Conservation (phyloP, 495 filamentous ascomycete genomes). For the Extremus antarcticus region DNA sequence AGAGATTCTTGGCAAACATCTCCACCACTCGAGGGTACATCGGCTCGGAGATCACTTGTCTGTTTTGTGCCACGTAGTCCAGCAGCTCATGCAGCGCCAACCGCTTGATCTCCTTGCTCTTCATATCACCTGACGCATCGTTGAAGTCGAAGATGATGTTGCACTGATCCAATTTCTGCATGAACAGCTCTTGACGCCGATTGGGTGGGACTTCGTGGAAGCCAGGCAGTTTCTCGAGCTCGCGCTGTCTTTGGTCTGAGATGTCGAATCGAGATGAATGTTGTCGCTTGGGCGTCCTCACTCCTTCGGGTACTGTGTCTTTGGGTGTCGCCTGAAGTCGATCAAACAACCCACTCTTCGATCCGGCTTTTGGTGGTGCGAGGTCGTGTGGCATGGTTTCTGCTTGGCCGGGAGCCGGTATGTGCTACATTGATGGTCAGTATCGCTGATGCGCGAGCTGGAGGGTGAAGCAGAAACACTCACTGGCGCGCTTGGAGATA, state of each 20-base stretch:
- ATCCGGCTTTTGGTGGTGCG: slow-evolving; percentile 75
- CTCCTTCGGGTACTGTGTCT: slow-evolving; percentile 77
- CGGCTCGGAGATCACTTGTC: slow-evolving; percentile 94
- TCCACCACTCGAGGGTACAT: slow-evolving; percentile 99
- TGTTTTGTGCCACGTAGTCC: slow-evolving; percentile 97
- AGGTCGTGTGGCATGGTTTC: slow-evolving; percentile 99
- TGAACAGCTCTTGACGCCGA: slow-evolving; percentile 91
- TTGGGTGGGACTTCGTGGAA: slow-evolving; percentile 97
- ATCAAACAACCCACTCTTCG: slow-evolving; percentile 83
- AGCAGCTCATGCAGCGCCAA: slow-evolving; percentile 91
- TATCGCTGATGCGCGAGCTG: background rate
- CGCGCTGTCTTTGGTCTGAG: slow-evolving; percentile 77
- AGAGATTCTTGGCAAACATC: slow-evolving; percentile 99
- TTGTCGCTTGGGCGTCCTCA: slow-evolving; percentile 88
- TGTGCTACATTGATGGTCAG: slow-evolving; percentile 51
- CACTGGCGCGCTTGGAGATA: slow-evolving; percentile 91
- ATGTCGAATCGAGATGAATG: slow-evolving; percentile 97
- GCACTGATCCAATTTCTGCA: slow-evolving; percentile 99
- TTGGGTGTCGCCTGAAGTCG: slow-evolving; percentile 87
- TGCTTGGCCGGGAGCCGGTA: slow-evolving; percentile 81
- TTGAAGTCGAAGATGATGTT: slow-evolving; percentile 99
- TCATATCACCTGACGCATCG: slow-evolving; percentile 96
- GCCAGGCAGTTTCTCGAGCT: slow-evolving; percentile 94
- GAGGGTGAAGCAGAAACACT: slow-evolving; percentile 29
- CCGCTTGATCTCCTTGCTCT: slow-evolving; percentile 99